Conservation (phyloP, 1,139 yeast genomes). For the Candida gigantensis region DNA sequence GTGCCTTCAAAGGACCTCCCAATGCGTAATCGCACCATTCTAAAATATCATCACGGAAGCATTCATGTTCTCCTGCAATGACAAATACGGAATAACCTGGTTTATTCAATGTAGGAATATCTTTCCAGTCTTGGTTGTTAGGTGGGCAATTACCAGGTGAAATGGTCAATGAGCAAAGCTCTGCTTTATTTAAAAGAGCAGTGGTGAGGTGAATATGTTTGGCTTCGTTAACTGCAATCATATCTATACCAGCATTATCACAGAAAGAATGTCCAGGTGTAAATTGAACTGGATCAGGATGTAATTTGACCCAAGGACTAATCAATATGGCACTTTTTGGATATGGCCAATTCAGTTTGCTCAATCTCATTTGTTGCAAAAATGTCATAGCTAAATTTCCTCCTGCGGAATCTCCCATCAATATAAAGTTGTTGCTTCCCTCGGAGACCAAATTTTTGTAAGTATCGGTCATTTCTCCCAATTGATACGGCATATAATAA, state of each 20-base stretch:
- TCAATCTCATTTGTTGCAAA: conserved; percentile 27
- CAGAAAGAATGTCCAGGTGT: conserved; percentile 35
- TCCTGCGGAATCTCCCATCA: conserved; percentile 49
- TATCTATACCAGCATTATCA: conserved; percentile 35
- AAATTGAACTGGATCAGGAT: conserved; percentile 15
- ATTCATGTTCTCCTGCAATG: conserved; percentile 45
- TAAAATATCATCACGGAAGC: conserved; percentile 42
- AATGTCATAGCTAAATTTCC: conserved; percentile 36
- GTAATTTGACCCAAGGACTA: conserved; percentile 40
- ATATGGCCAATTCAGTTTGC: conserved; percentile 18
- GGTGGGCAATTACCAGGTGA: conserved; percentile 21
- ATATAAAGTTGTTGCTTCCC: conserved; percentile 31
- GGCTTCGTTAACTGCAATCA: conserved; percentile 23
- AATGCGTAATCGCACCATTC: conserved; percentile 38
- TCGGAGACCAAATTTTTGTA: conserved; percentile 26
- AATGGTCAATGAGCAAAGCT: conserved; percentile 11
- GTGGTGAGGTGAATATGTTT: conserved; percentile 2
- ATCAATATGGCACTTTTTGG: conserved; percentile 37
- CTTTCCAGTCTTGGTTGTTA: too few species aligned
- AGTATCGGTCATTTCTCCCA: conserved; percentile 33
- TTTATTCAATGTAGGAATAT: too few species aligned
- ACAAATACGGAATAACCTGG: conserved; percentile 30
- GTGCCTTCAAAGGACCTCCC: conserved; percentile 24
- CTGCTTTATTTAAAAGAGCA: conserved; percentile 15
- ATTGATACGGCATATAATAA: conserved; percentile 35